phyloP scores from a whole-genome alignment of 257 asterid species.

The Petrea volubilis region DNA sequence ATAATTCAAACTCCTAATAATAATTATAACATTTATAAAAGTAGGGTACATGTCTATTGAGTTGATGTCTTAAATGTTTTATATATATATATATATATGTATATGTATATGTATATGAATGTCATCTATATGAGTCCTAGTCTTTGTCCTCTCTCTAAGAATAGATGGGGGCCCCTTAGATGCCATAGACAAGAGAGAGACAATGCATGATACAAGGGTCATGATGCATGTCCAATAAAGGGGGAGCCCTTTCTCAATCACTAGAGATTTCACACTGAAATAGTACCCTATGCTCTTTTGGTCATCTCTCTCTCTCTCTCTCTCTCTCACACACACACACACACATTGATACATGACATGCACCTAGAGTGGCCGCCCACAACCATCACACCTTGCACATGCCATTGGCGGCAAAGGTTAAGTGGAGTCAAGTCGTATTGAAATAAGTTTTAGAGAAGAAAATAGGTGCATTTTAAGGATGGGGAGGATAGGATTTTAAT shows the following conservation, averaged over 20 bases:
- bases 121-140: no score
- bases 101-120: no score
- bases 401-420: constrained; percentile 31
- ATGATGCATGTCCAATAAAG: constrained; percentile 92
- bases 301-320: background rate
- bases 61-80: no score
- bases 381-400: constrained; percentile 53
- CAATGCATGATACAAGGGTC: constrained; percentile 81
- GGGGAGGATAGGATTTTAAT: constrained; percentile 1
- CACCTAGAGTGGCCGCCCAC: constrained; percentile 51
- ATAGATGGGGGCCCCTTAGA: constrained; percentile 37
- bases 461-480: background rate
- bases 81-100: no score
- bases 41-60: no score
- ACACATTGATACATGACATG: constrained; percentile 38
- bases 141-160: background rate
- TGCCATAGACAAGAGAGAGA: constrained; percentile 55
- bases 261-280: constrained; percentile 42
- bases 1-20: no score
- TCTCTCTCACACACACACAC: constrained; percentile 19
- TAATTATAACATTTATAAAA: no score
- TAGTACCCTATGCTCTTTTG: constrained; percentile 32
- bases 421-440: constrained; percentile 44
- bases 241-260: constrained; percentile 65
- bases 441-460: no score